Percentiles rank a stretch among this genome's conserved stretches.
Evolutionary conservation across 192 early-diverging fungal genomes (phyloP).

Genomic region (Backusella macrospora): DNA sequence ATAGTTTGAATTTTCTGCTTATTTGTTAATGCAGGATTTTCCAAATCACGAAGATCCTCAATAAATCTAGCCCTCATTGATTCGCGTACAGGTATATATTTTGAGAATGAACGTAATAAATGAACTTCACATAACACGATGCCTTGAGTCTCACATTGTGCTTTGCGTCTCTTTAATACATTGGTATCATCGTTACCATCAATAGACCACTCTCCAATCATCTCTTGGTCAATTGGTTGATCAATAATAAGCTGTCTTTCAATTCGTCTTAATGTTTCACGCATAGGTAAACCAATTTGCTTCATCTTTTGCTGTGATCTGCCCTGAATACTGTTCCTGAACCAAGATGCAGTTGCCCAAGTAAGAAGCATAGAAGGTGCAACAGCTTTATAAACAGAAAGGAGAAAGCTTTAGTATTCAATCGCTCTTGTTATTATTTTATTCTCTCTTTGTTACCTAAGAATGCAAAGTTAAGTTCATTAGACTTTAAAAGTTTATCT

Average conservation of each 20-base stretch:
- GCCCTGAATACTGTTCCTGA: constrained; percentile 21
- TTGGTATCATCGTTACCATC: constrained; percentile 2
- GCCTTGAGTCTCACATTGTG: constrained; percentile 61
- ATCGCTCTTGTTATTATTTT: too few relatives aligned
- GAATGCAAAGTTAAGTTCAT: constrained; percentile 95
- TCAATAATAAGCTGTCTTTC: constrained; percentile 16
- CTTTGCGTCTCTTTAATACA: constrained; percentile 18
- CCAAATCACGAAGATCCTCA: constrained; percentile 82
- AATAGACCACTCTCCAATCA: constrained; percentile 20
- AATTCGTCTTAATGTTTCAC: constrained; percentile 30
- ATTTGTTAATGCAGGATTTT: constrained; percentile 54
- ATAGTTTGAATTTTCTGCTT: constrained; percentile 60
- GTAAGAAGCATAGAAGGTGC: constrained; percentile 46
- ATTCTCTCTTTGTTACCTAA: constrained; percentile 48
- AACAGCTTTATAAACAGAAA: constrained; percentile 31
- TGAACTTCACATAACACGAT: constrained; percentile 66
- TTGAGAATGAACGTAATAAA: constrained; percentile 54
- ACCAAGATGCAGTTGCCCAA: constrained; percentile 33
- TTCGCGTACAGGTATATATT: constrained; percentile 45
- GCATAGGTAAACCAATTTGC: constrained; percentile 28
- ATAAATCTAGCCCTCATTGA: constrained; percentile 64
- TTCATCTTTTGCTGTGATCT: constrained; percentile 24
- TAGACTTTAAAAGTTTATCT: constrained; percentile 90
- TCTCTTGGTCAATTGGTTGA: neutral
- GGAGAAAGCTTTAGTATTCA: too few relatives aligned